These are phyloP conservation scores for Eremomyces bilateralis DNA, from an alignment of 495 filamentous ascomycete species.

Conservation along the genomic window DNA sequence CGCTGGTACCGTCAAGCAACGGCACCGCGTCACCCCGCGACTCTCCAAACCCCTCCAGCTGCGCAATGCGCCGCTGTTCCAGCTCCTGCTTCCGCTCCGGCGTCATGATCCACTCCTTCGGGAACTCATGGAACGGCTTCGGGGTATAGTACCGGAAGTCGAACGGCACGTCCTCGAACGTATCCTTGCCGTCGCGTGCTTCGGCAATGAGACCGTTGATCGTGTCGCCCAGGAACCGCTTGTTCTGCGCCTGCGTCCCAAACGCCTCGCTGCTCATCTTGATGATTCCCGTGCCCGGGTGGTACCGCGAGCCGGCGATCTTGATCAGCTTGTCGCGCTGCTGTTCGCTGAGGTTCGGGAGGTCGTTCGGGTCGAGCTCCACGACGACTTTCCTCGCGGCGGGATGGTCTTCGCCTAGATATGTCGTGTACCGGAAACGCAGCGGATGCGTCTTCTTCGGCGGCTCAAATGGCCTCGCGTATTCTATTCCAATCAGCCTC, in stretches of 20 bases:
- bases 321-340: conserved; percentile 73
- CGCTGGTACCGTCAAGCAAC: too few relatives aligned
- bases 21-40: too few relatives aligned
- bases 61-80: conserved; percentile 9
- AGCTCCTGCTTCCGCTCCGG: conserved; percentile 42
- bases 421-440: conserved; percentile 92
- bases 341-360: conserved; percentile 36
- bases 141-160: conserved; percentile 72
- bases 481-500: conserved; percentile 27
- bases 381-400: conserved; percentile 84
- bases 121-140: conserved; percentile 48
- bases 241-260: conserved; percentile 78
- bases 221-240: conserved; percentile 68
- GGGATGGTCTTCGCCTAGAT: conserved; percentile 85
- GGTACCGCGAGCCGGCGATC: conserved; percentile 70
- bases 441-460: conserved; percentile 43
- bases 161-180: conserved; percentile 72
- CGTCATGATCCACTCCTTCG: conserved; percentile 60
- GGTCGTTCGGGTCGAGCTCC: conserved; percentile 55
- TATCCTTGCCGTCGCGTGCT: conserved; percentile 52
- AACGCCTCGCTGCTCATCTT: conserved; percentile 86
- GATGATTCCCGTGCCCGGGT: conserved; percentile 62
- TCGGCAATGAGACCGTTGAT: conserved; percentile 51
- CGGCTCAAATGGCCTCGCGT: conserved; percentile 59
- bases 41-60: too few relatives aligned